These are phyloP conservation scores for Symbiodinium natans DNA, from an alignment of 73 alveolate genomes.

Conservation along the genomic window DNA sequence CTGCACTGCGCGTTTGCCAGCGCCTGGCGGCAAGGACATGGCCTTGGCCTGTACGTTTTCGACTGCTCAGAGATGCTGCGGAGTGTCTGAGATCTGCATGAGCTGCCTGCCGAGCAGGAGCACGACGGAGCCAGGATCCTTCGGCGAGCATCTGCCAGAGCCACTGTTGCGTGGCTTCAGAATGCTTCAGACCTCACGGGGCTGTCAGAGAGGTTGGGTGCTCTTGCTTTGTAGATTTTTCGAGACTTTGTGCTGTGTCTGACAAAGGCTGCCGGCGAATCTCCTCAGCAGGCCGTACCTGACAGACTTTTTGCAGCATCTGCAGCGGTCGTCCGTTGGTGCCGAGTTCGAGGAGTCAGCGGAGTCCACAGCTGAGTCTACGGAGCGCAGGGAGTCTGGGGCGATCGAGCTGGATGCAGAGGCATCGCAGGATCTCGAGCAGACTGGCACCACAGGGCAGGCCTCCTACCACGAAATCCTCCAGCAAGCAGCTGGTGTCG, in stretches of 20 bases:
- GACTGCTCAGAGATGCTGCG: background rate
- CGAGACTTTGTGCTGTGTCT: background rate
- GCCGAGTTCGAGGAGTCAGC: background rate
- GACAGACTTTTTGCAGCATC: constrained; percentile 57
- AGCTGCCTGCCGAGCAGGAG: background rate
- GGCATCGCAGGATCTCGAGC: background rate
- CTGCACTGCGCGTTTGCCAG: constrained; percentile 66
- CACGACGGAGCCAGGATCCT: background rate
- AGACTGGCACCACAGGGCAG: background rate
- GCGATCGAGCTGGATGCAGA: background rate
- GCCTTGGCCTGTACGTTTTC: background rate
- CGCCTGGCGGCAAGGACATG: constrained; percentile 26
- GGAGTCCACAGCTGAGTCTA: background rate
- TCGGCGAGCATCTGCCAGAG: constrained; percentile 12
- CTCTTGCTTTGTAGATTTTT: background rate
- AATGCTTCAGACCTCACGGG: background rate
- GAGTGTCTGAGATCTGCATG: background rate
- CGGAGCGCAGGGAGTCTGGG: background rate
- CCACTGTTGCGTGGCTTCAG: background rate
- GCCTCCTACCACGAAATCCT: constrained; percentile 20
- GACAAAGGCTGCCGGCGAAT: constrained; percentile 38
- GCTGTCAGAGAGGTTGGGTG: background rate
- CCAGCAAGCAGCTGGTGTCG: constrained; percentile 69
- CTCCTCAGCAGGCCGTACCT: constrained; percentile 55
- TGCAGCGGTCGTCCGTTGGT: constrained; percentile 62